These are phyloP conservation scores for Lachancea fermentati DNA, from an alignment of 805 yeast genomes.

Conservation along the genomic window DNA sequence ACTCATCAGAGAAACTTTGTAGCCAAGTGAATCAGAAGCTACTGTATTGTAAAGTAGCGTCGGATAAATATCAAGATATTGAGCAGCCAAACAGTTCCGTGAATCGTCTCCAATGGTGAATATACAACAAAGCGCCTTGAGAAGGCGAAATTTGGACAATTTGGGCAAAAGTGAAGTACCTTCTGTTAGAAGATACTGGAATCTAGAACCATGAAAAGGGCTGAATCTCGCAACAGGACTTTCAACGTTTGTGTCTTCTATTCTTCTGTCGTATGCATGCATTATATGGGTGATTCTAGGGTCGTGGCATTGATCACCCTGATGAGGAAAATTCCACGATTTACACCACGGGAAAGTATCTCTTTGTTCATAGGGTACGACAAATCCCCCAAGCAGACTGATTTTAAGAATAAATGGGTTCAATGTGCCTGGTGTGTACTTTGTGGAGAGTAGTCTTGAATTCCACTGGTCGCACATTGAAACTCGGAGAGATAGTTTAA, in stretches of 20 bases:
- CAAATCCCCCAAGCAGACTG: constrained; percentile 26
- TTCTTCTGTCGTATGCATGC: constrained; percentile 20
- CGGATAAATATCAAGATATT: constrained; percentile 81
- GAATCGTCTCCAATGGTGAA: constrained; percentile 39
- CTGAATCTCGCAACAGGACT: constrained; percentile 14
- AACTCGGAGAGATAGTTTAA: constrained; percentile 17
- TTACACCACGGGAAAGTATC: constrained; percentile 23
- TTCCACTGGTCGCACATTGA: constrained; percentile 23
- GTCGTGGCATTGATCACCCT: constrained; percentile 12
- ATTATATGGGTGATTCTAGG: constrained; percentile 12
- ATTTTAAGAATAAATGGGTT: constrained; percentile 18
- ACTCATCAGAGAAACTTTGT: constrained; percentile 23
- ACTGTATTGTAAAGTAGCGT: constrained; percentile 31
- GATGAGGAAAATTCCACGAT: constrained; percentile 24
- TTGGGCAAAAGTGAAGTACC: constrained; percentile 18
- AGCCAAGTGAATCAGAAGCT: constrained; percentile 21
- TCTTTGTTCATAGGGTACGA: constrained; percentile 22
- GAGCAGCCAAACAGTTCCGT: constrained; percentile 47
- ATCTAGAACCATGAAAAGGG: constrained; percentile 37
- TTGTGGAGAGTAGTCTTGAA: constrained; percentile 15
- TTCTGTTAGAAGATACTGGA: constrained; percentile 34
- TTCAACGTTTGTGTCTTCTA: constrained; percentile 14
- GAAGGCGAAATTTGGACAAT: constrained; percentile 15
- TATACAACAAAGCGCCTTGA: constrained; percentile 19
- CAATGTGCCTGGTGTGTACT: constrained; percentile 7